Evolutionary conservation across 805 yeast species (phyloP).

Genomic region (Hanseniaspora vineae): DNA sequence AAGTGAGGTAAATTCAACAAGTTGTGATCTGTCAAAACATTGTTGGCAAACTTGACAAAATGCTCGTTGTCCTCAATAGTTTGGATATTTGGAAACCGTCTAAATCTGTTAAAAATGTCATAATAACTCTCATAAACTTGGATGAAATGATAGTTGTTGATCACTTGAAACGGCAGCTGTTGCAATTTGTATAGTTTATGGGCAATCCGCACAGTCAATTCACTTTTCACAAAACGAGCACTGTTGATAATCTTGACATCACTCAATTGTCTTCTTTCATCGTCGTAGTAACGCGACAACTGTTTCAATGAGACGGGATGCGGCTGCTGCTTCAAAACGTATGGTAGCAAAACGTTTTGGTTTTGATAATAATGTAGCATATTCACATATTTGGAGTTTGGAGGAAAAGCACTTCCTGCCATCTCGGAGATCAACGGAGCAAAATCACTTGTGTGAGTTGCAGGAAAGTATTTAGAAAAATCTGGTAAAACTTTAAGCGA

Average conservation of each 20-base stretch:
- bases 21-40: conserved; percentile 62
- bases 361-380: conserved; percentile 23
- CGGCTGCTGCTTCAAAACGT: conserved; percentile 37
- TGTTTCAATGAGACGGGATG: conserved; percentile 88
- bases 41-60: conserved; percentile 53
- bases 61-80: conserved; percentile 61
- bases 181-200: conserved; percentile 71
- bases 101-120: conserved; percentile 72
- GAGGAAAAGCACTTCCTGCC: conserved; percentile 27
- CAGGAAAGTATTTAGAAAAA: conserved; percentile 24
- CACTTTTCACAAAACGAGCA: conserved; percentile 81
- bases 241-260: conserved; percentile 59
- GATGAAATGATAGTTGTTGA: conserved; percentile 73
- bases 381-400: conserved; percentile 34
- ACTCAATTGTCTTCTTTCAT: conserved; percentile 41
- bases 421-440: conserved; percentile 24
- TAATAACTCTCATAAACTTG: conserved; percentile 85
- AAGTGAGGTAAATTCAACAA: conserved; percentile 72
- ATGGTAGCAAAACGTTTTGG: conserved; percentile 4
- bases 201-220: conserved; percentile 74
- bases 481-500: conserved; percentile 15
- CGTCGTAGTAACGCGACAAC: conserved; percentile 76
- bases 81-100: conserved; percentile 56
- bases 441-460: conserved; percentile 20
- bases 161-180: conserved; percentile 67